Evolutionary conservation across 2,329 filamentous ascomycete species (phyloP).

Genomic region (Purpureocillium takamizusanense): DNA sequence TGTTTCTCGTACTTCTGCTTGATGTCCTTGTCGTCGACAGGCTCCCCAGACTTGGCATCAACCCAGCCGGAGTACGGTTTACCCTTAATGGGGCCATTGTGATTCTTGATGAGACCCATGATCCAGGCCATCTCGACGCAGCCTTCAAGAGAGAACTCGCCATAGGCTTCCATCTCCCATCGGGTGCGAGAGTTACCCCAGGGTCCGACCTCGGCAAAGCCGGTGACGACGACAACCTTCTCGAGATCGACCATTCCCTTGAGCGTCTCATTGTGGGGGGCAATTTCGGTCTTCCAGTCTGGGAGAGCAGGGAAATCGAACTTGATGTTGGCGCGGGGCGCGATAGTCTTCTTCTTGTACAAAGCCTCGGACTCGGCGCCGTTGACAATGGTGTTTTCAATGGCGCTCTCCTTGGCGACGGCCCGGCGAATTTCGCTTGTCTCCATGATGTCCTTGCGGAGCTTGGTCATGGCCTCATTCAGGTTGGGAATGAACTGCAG

Average conservation of each 20-base stretch:
- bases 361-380: slow-evolving; percentile 85
- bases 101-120: slow-evolving; percentile 98
- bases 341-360: slow-evolving; percentile 89
- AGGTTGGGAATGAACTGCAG: slow-evolving; percentile 95
- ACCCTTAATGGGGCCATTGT: slow-evolving; percentile 93
- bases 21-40: slow-evolving; percentile 95
- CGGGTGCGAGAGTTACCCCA: slow-evolving; percentile 98
- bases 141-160: slow-evolving; percentile 93
- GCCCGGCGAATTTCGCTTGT: slow-evolving; percentile 88
- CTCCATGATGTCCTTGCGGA: slow-evolving; percentile 91
- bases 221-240: slow-evolving; percentile 94
- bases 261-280: slow-evolving; percentile 77
- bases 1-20: slow-evolving; percentile 96
- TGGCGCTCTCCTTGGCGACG: slow-evolving; percentile 88
- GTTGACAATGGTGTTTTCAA: slow-evolving; percentile 96
- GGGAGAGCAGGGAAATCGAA: slow-evolving; percentile 89
- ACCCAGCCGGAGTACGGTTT: slow-evolving; percentile 96
- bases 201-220: slow-evolving; percentile 90
- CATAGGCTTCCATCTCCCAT: slow-evolving; percentile 98
- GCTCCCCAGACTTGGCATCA: slow-evolving; percentile 86
- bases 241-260: slow-evolving; percentile 98
- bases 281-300: slow-evolving; percentile 84
- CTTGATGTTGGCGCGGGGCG: slow-evolving; percentile 95
- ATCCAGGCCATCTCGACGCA: slow-evolving; percentile 99
- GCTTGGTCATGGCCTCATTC: slow-evolving; percentile 85